A percentile compares a stretch with the other conserved stretches of the same genome.
Conservation (phyloP, 352 stramenopile species). For the Globisporangium carolinianum region DNA sequence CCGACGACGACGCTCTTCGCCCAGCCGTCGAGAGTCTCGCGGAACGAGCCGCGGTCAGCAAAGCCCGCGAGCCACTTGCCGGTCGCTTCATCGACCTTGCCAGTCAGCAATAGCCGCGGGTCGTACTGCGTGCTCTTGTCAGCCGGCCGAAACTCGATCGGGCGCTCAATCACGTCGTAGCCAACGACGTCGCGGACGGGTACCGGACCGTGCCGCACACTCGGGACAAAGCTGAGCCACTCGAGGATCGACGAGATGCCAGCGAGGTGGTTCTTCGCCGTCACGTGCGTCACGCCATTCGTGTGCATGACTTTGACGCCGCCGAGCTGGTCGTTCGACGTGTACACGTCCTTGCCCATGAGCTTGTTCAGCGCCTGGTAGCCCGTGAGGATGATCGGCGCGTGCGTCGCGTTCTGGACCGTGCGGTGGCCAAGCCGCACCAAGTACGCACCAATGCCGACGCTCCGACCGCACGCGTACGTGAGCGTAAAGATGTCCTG, state of each 20-base stretch:
- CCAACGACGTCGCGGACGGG: slow-evolving; percentile 83
- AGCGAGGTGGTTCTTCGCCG: slow-evolving; percentile 95
- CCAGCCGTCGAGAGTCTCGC: slow-evolving; percentile 97
- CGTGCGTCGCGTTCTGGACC: slow-evolving; percentile 96
- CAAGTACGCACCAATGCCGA: slow-evolving; percentile 99
- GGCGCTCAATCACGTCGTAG: slow-evolving; percentile 80
- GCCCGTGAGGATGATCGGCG: slow-evolving; percentile 99
- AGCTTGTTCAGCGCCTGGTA: slow-evolving; percentile 99
- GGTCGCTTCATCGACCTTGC: slow-evolving; percentile 62
- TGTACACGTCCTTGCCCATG: slow-evolving; percentile 99
- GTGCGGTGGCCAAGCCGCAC: slow-evolving; percentile 98
- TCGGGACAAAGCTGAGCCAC: slow-evolving; percentile 98
- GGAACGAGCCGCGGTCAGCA: slow-evolving; percentile 98
- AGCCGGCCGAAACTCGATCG: slow-evolving; percentile 88
- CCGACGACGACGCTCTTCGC: slow-evolving; percentile 99
- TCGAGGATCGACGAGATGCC: slow-evolving; percentile 94
- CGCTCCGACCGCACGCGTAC: slow-evolving; percentile 97
- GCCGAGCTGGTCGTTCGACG: slow-evolving; percentile 99
- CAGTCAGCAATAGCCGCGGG: slow-evolving; percentile 89
- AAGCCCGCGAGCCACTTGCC: slow-evolving; percentile 91
- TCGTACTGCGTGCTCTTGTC: slow-evolving; percentile 95
- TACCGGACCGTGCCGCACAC: slow-evolving; percentile 75
- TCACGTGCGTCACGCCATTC: slow-evolving; percentile 98
- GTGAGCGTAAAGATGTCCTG: slow-evolving; percentile 99
- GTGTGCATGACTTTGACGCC: slow-evolving; percentile 99